Conservation (phyloP, 192 early-diverging fungal species). For the Backusella circina region DNA sequence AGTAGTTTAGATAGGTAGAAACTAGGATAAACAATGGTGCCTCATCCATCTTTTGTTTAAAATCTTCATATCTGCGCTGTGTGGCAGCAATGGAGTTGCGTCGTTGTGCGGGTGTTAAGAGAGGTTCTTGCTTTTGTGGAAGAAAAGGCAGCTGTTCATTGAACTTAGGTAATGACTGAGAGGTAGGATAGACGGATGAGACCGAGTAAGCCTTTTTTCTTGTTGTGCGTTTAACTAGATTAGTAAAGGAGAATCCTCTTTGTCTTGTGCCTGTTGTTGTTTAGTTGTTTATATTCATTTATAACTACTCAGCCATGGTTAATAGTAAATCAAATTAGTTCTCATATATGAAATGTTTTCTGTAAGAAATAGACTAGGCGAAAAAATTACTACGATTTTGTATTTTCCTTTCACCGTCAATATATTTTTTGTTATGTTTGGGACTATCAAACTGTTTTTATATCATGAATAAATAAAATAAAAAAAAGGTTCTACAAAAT, state of each 20-base stretch:
- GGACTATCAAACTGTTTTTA: too few species aligned
- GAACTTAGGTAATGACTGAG: not conserved
- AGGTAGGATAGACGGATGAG: conserved; percentile 31
- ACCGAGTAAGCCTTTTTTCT: conserved; percentile 28
- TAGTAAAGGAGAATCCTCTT: conserved; percentile 11
- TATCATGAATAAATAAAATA: too few species aligned
- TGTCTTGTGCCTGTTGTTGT: conserved; percentile 2
- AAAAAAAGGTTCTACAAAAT: too few species aligned
- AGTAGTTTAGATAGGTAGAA: conserved; percentile 83
- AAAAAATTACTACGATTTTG: too few species aligned
- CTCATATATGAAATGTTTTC: too few species aligned
- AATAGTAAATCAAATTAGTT: too few species aligned
- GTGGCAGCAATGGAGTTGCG: conserved; percentile 16
- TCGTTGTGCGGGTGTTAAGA: conserved; percentile 19
- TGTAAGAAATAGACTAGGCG: too few species aligned
- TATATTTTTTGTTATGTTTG: too few species aligned
- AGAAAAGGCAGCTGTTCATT: not conserved
- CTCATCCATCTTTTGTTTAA: conserved; percentile 33
- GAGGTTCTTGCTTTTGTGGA: conserved; percentile 8
- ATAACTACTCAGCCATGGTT: too few species aligned
- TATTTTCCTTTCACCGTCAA: too few species aligned
- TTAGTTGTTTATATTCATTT: too few species aligned
- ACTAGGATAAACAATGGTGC: conserved; percentile 68
- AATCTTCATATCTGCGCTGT: conserved; percentile 31
- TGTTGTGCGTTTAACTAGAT: conserved; percentile 15